Percentiles rank a stretch among this genome's conserved stretches.
Evolutionary conservation across 345 rosid species (phyloP).

Genomic region (Eucalyptus leucophloia): DNA sequence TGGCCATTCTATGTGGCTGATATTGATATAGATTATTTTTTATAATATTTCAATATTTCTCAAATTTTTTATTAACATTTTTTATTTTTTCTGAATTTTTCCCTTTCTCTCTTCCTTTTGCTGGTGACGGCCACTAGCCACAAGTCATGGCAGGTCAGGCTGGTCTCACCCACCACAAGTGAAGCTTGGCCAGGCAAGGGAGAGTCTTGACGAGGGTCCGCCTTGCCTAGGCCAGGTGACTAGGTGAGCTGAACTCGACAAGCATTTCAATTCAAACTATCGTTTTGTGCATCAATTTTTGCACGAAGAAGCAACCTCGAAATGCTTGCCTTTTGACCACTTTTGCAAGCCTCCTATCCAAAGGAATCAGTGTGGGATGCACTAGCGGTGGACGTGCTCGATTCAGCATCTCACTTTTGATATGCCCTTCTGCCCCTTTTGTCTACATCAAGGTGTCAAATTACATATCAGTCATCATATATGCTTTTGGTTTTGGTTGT

Average conservation of each 20-base stretch:
- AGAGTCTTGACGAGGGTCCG: not conserved
- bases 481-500: not conserved
- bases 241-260: not conserved
- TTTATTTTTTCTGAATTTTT: no score
- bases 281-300: not conserved
- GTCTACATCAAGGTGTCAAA: not conserved
- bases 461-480: not conserved
- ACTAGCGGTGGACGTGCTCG: not conserved
- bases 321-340: not conserved
- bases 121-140: not conserved
- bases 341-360: not conserved
- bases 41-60: no score
- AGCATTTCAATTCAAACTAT: not conserved
- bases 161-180: not conserved
- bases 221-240: not conserved
- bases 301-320: not conserved
- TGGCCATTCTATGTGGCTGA: rapidly evolving
- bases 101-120: not conserved
- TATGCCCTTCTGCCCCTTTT: not conserved
- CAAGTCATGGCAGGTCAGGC: rapidly evolving
- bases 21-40: no score
- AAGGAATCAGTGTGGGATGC: not conserved
- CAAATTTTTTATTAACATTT: no score
- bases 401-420: not conserved
- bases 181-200: not conserved